Percentiles rank a stretch among this genome's conserved stretches.
phyloP scores from a whole-genome alignment of 495 filamentous ascomycete genomes.

The Tuber magnatum region DNA sequence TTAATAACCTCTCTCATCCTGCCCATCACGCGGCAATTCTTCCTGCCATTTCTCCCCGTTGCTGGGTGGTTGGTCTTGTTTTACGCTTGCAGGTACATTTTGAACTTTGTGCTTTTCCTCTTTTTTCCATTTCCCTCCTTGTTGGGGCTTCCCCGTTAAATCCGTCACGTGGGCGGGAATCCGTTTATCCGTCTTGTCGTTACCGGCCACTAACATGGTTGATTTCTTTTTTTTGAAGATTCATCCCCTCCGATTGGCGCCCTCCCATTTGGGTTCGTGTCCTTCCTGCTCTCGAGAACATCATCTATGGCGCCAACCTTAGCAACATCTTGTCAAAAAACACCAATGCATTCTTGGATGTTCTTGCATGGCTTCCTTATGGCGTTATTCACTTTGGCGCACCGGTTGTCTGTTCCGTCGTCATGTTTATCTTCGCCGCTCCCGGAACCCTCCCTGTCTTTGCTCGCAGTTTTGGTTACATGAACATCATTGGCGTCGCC shows the following conservation, averaged over 20 bases:
- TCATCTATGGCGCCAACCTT: slow-evolving; percentile 90
- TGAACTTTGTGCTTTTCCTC: slow-evolving; percentile 19
- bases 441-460: slow-evolving; percentile 82
- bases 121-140: slow-evolving; percentile 10
- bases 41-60: slow-evolving; percentile 79
- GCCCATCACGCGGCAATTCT: slow-evolving; percentile 83
- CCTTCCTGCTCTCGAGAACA: slow-evolving; percentile 91
- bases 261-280: slow-evolving; percentile 92
- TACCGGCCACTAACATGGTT: slow-evolving; percentile 23
- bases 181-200: slow-evolving; percentile 15
- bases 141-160: not conserved
- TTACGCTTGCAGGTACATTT: slow-evolving; percentile 77
- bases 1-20: slow-evolving; percentile 64
- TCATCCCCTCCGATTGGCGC: slow-evolving; percentile 77
- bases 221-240: slow-evolving; percentile 48
- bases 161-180: slow-evolving; percentile 28
- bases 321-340: slow-evolving; percentile 92
- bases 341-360: slow-evolving; percentile 70
- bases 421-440: slow-evolving; percentile 82
- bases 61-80: slow-evolving; percentile 82
- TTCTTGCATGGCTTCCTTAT: slow-evolving; percentile 91
- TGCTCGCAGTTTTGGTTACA: slow-evolving; percentile 80
- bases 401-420: slow-evolving; percentile 63
- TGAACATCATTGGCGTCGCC: slow-evolving; percentile 77
- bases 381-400: slow-evolving; percentile 85